Evolutionary conservation across 768 basidiomycete genomes (phyloP), one percentile per base, ranked within the genome.

Genomic region (Mycena latifolia): DNA sequence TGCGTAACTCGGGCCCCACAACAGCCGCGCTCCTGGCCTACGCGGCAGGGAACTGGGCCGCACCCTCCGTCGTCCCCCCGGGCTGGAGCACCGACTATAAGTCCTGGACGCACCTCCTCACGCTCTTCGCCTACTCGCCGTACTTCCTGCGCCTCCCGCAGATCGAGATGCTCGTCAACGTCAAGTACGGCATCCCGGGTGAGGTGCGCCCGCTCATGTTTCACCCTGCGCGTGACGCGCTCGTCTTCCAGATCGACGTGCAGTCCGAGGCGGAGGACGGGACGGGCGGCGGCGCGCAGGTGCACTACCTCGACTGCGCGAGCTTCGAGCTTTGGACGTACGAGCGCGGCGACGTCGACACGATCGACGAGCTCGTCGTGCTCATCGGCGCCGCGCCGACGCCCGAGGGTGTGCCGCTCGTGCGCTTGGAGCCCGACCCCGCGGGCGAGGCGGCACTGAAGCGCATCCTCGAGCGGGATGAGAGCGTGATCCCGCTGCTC

Each of bases 81-180:
- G 74, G 74, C 22, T 80, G 78, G 79, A 76, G 75, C 57, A 67
- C 74, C 24, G 67, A 70, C 43, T 80, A 78, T 77, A 55, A 70
- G 10, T 28, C 56, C 15, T 79, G 77, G 76, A 52, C 71, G 5
- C 71, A 72, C 65, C 73, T 81, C 25, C 60, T 77, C 29, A 76
- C 77, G 9, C 69, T 77, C 62, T 81, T 75, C 71, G 79, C 77
- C 66, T 69, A 70, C 55, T 76, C 74, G 3, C 75, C 78, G 4
- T 76, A 79, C 69, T 80, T 76, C 59, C 77, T 81, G 46, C 76
- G 71, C 71, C 71, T 80, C 46, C 78, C 78, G 5, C 77, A 78
- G 67, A 77, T 80, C 52, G 75, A 79, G 55, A 76, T 78, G 75
- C 61, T 76, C n/a, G 69, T 78, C 22, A 80, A 78, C 62, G 71